Percentiles rank a stretch among this genome's conserved stretches.
phyloP scores from a whole-genome alignment of 2,329 filamentous ascomycete species.

The Clarireedia paspali region DNA sequence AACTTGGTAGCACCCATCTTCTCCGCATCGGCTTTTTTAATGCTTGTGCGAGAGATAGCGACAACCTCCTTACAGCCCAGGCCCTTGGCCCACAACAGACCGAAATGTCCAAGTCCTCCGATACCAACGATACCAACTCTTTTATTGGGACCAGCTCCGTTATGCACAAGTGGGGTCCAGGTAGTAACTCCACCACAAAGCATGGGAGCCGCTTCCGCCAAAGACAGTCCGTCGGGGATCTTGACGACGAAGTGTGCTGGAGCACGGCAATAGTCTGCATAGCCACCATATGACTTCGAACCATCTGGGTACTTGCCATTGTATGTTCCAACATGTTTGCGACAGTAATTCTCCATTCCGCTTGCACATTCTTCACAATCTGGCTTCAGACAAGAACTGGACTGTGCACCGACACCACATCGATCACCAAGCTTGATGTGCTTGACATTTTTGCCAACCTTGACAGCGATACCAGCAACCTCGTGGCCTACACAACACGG shows the following conservation, averaged over 20 bases:
- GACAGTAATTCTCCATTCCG: conserved; percentile 4
- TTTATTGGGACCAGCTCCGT: conserved; percentile 32
- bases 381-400: conserved; percentile 25
- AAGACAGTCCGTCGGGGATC: conserved; percentile 6
- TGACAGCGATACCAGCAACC: conserved; percentile 39
- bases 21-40: conserved; percentile 6
- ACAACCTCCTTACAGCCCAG: conserved; percentile 58
- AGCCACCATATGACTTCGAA: conserved; percentile 6
- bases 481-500: conserved; percentile 43
- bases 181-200: conserved; percentile 6
- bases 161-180: conserved; percentile 4
- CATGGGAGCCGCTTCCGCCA: conserved; percentile 7
- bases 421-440: conserved; percentile 45
- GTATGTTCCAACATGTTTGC: conserved; percentile 1
- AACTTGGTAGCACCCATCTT: conserved; percentile 8
- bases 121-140: conserved; percentile 63
- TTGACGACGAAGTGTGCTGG: conserved; percentile 7
- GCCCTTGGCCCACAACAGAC: conserved; percentile 59
- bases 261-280: conserved; percentile 7
- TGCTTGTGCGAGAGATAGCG: conserved; percentile 35
- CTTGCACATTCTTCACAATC: conserved; percentile 10
- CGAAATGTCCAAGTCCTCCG: conserved; percentile 67
- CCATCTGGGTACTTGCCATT: conserved; percentile 4
- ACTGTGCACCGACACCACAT: conserved; percentile 45
- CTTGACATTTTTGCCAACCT: conserved; percentile 36